A percentile compares a stretch with the other conserved stretches of the same genome.
These are phyloP conservation scores for Termitomyces eurrhizus DNA, from an alignment of 768 basidiomycete species.

Conservation along the genomic window DNA sequence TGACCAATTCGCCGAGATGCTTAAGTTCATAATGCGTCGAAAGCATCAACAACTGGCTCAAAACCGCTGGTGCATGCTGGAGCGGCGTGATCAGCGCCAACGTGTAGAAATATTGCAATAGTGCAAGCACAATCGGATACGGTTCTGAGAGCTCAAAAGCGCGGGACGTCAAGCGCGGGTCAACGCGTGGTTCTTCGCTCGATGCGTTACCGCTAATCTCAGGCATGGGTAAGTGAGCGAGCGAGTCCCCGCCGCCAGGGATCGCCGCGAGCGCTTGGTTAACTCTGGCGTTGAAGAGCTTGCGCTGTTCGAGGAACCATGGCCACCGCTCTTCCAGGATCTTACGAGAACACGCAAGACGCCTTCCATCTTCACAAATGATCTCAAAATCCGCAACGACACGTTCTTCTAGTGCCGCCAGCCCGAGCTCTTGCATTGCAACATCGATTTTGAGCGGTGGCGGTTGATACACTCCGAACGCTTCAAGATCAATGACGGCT, in stretches of 20 bases:
- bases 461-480: slow-evolving; percentile 93
- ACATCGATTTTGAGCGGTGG: slow-evolving; percentile 63
- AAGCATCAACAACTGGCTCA: slow-evolving; percentile 83
- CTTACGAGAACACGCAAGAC: slow-evolving; percentile 76
- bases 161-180: slow-evolving; percentile 79
- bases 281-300: slow-evolving; percentile 55
- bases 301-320: slow-evolving; percentile 83
- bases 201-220: slow-evolving; percentile 51
- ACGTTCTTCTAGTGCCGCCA: slow-evolving; percentile 78
- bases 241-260: slow-evolving; percentile 38
- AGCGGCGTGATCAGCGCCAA: slow-evolving; percentile 82
- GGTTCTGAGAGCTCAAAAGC: slow-evolving; percentile 82
- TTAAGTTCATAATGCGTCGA: slow-evolving; percentile 77
- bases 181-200: slow-evolving; percentile 51
- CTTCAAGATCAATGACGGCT: slow-evolving; percentile 86
- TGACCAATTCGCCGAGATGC: slow-evolving; percentile 76
- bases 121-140: slow-evolving; percentile 82
- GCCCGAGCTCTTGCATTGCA: slow-evolving; percentile 79
- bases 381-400: slow-evolving; percentile 90
- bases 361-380: slow-evolving; percentile 85
- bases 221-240: slow-evolving; percentile 61
- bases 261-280: slow-evolving; percentile 51
- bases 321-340: slow-evolving; percentile 91
- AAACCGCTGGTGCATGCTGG: slow-evolving; percentile 86
- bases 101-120: slow-evolving; percentile 94